Evolutionary conservation across 192 early-diverging fungal species (phyloP).

Genomic region (Spizellomyces punctatus): DNA sequence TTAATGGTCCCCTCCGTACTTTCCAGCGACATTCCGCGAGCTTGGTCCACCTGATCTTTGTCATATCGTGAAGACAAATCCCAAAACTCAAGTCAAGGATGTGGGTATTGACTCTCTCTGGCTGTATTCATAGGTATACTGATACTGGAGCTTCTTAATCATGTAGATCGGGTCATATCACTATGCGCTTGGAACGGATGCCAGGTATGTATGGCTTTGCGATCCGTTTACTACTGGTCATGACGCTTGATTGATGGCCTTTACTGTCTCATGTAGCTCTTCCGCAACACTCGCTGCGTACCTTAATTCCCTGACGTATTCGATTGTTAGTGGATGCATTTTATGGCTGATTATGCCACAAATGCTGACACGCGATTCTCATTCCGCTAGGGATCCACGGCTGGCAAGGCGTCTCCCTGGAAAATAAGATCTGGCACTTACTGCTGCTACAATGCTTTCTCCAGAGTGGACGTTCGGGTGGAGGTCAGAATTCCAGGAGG

Average conservation of each 20-base stretch:
- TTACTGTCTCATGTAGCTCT: conserved; percentile 62
- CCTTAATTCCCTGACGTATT: conserved; percentile 92
- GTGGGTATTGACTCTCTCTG: conserved; percentile 40
- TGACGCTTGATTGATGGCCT: neutral
- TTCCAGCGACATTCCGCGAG: conserved; percentile 65
- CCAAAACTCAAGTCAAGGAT: conserved; percentile 76
- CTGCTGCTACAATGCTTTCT: conserved; percentile 98
- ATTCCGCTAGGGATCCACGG: conserved; percentile 63
- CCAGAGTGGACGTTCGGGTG: conserved; percentile 95
- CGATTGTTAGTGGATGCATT: conserved; percentile 56
- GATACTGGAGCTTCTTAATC: conserved; percentile 1
- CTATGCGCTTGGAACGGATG: conserved; percentile 60
- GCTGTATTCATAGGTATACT: too few relatives aligned
- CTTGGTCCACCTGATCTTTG: conserved; percentile 97
- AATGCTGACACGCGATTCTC: neutral
- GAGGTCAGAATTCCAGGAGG: conserved; percentile 98
- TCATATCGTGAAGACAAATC: conserved; percentile 92
- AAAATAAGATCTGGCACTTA: conserved; percentile 75
- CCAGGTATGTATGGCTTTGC: conserved; percentile 27
- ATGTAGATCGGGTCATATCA: conserved; percentile 76
- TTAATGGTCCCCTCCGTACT: neutral
- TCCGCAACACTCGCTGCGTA: conserved; percentile 98
- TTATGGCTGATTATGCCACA: neutral
- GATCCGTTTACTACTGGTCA: neutral
- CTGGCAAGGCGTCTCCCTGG: conserved; percentile 52